A percentile compares a stretch with the other conserved stretches of the same genome.
Conservation (phyloP, 192 early-diverging fungal genomes). For the Backusella australiensis region DNA sequence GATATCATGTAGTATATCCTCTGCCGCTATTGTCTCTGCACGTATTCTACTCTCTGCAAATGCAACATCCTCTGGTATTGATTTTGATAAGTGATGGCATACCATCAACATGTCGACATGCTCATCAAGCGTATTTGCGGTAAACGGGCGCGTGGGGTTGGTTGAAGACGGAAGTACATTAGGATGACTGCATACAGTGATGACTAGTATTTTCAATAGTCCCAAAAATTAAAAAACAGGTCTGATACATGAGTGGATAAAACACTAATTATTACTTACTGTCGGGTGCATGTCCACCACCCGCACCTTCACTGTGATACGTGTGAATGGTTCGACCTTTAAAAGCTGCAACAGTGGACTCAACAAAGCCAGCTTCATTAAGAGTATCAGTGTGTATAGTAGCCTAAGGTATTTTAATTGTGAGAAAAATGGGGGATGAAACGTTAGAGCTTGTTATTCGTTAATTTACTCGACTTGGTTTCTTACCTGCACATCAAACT, state of each 20-base stretch:
- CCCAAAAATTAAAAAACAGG: background rate
- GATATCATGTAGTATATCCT: constrained; percentile 93
- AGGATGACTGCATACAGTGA: constrained; percentile 70
- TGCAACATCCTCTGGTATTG: constrained; percentile 95
- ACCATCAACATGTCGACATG: constrained; percentile 99
- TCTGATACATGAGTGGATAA: background rate
- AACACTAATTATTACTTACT: constrained; percentile 29
- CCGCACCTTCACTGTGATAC: constrained; percentile 96
- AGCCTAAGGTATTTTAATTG: constrained; percentile 38
- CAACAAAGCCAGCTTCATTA: constrained; percentile 97
- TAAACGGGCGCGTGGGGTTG: constrained; percentile 93
- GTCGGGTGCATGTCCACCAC: constrained; percentile 92
- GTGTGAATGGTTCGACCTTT: constrained; percentile 92
- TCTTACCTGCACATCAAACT: constrained; percentile 75
- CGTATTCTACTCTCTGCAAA: constrained; percentile 97
- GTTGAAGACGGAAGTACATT: constrained; percentile 95
- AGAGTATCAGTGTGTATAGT: constrained; percentile 97
- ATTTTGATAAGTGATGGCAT: constrained; percentile 92
- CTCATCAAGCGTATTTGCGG: constrained; percentile 94
- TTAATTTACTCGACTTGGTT: background rate
- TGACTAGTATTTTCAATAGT: constrained; percentile 32
- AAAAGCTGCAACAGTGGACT: constrained; percentile 86
- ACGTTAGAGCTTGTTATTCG: no score
- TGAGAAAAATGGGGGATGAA: no score
- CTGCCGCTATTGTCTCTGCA: constrained; percentile 97